Evolutionary conservation across 2,329 filamentous ascomycete species (phyloP).

Genomic region (Lasiodiplodia hormozganensis): DNA sequence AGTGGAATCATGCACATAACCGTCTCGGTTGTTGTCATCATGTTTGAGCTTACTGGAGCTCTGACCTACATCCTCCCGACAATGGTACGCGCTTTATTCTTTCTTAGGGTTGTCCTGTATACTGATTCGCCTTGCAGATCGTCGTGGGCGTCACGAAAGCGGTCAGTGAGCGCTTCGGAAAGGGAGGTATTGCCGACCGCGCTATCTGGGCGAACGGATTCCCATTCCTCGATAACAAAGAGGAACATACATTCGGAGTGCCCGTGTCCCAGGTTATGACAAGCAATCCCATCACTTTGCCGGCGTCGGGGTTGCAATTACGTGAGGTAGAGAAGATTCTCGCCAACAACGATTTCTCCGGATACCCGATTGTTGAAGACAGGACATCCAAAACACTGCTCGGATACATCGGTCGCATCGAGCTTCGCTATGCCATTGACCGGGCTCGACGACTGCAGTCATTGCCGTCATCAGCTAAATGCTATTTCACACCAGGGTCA

Average conservation of each 20-base stretch:
- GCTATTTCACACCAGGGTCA: slow-evolving; percentile 67
- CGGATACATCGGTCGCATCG: slow-evolving; percentile 91
- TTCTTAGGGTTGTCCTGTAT: not conserved
- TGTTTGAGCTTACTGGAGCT: slow-evolving; percentile 98
- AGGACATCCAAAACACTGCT: slow-evolving; percentile 72
- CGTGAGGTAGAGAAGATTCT: slow-evolving; percentile 79
- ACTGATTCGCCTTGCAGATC: slow-evolving; percentile 59
- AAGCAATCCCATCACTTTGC: slow-evolving; percentile 74
- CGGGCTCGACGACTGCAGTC: slow-evolving; percentile 73
- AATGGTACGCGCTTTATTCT: slow-evolving; percentile 64
- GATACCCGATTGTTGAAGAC: slow-evolving; percentile 90
- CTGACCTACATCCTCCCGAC: slow-evolving; percentile 96
- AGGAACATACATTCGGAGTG: slow-evolving; percentile 95
- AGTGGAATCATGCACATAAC: slow-evolving; percentile 99
- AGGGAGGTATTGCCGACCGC: slow-evolving; percentile 93
- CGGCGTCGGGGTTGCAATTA: slow-evolving; percentile 75
- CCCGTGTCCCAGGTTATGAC: slow-evolving; percentile 93
- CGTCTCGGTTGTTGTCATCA: slow-evolving; percentile 95
- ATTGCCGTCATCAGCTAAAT: slow-evolving; percentile 72
- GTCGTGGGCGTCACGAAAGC: slow-evolving; percentile 97
- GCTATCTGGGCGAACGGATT: slow-evolving; percentile 99
- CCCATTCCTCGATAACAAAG: slow-evolving; percentile 95
- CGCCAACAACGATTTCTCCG: slow-evolving; percentile 81
- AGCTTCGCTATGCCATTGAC: slow-evolving; percentile 89
- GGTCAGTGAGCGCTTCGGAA: slow-evolving; percentile 88